Evolutionary conservation across 2,329 filamentous ascomycete species (phyloP).

Genomic region (Diaporthe aspalathi): DNA sequence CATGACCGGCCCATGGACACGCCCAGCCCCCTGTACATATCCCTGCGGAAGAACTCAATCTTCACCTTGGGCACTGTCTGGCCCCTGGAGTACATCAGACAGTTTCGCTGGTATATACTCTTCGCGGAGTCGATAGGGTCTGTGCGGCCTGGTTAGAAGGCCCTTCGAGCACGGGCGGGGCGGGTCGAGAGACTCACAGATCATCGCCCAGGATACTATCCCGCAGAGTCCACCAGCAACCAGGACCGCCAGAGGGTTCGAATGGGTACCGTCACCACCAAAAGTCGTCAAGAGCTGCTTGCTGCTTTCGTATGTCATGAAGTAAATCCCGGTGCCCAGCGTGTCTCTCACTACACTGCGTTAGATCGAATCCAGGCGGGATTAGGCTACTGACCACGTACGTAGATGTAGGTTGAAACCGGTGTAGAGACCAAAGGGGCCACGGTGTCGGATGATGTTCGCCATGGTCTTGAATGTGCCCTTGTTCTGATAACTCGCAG

Average conservation of each 20-base stretch:
- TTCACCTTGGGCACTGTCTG: slow-evolving; percentile 74
- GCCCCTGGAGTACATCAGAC: slow-evolving; percentile 76
- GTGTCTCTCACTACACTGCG: slow-evolving; percentile 76
- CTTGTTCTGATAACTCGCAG: slow-evolving; percentile 80
- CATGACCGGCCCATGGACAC: slow-evolving; percentile 87
- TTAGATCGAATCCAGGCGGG: slow-evolving; percentile 2
- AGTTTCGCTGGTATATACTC: slow-evolving; percentile 86
- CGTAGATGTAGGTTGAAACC: slow-evolving; percentile 82
- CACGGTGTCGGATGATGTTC: slow-evolving; percentile 81
- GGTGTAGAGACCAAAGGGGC: slow-evolving; percentile 79
- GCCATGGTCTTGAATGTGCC: slow-evolving; percentile 81
- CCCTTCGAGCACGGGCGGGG: background rate
- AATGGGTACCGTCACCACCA: slow-evolving; percentile 76
- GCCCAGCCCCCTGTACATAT: slow-evolving; percentile 85
- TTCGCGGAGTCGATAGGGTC: slow-evolving; percentile 85
- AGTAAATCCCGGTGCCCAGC: slow-evolving; percentile 85
- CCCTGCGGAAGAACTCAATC: slow-evolving; percentile 80
- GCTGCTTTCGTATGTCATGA: slow-evolving; percentile 88
- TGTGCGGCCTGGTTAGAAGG: slow-evolving; percentile 43
- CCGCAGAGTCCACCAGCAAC: slow-evolving; percentile 84
- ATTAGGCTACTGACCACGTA: slow-evolving; percentile 57
- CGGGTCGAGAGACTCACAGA: slow-evolving; percentile 64
- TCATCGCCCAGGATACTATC: slow-evolving; percentile 83
- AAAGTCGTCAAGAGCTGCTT: slow-evolving; percentile 85
- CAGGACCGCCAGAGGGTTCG: slow-evolving; percentile 82